phyloP scores from a whole-genome alignment of 1,284 basidiomycete species.

The Boletus chippewaensis region DNA sequence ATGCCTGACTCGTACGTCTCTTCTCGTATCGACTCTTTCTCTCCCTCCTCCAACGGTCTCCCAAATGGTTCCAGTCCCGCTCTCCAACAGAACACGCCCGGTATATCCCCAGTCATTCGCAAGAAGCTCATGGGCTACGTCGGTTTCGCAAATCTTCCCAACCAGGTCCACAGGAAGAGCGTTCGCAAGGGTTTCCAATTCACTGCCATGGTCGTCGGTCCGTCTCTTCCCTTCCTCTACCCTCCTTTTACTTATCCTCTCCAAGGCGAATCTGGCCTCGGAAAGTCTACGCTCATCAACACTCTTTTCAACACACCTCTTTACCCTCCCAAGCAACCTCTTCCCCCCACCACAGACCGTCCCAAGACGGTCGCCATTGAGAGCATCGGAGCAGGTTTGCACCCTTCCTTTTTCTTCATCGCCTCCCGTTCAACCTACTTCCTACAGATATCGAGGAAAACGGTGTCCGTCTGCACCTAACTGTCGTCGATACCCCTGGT shows the following conservation, averaged over 20 bases:
- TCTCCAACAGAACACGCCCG: slow-evolving; percentile 40
- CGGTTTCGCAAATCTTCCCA: slow-evolving; percentile 88
- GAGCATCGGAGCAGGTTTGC: slow-evolving; percentile 87
- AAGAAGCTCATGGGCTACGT: slow-evolving; percentile 93
- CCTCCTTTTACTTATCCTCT: slow-evolving; percentile 14
- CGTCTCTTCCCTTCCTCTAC: slow-evolving; percentile 33
- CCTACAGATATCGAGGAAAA: slow-evolving; percentile 92
- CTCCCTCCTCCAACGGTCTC: slow-evolving; percentile 47
- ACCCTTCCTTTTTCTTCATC: not conserved
- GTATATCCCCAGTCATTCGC: slow-evolving; percentile 62
- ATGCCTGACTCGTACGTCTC: slow-evolving; percentile 71
- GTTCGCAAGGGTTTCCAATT: slow-evolving; percentile 97
- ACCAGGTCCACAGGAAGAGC: slow-evolving; percentile 96
- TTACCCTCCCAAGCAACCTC: slow-evolving; percentile 80
- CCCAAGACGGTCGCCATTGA: slow-evolving; percentile 93
- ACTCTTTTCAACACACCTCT: slow-evolving; percentile 95
- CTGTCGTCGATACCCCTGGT: slow-evolving; percentile 96
- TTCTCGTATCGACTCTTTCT: slow-evolving; percentile 53
- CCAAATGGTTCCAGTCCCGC: slow-evolving; percentile 59
- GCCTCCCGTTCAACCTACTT: slow-evolving; percentile 18
- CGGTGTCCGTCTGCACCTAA: slow-evolving; percentile 87
- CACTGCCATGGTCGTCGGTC: slow-evolving; percentile 93
- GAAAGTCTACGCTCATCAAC: slow-evolving; percentile 96
- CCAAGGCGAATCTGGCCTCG: slow-evolving; percentile 91
- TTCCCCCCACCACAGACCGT: slow-evolving; percentile 78